phyloP scores from a whole-genome alignment of 148 eudicot genomes.

The Gaultheria prostrata region DNA sequence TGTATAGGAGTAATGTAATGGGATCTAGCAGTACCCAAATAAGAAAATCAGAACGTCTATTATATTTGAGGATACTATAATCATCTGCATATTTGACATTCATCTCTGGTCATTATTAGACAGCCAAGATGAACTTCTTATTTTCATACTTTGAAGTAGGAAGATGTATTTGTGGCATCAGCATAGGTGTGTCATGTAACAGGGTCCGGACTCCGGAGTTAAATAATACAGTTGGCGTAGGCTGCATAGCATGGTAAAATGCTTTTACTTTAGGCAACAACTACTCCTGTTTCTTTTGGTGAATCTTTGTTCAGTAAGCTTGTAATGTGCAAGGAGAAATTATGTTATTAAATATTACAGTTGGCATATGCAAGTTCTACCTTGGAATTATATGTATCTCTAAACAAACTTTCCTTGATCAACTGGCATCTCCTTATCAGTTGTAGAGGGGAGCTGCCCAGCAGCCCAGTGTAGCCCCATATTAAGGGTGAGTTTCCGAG shows the following conservation, averaged over 20 bases:
- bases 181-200: background rate
- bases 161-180: background rate
- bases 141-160: background rate
- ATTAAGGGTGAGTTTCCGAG: too few species aligned
- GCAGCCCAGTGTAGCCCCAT: background rate
- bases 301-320: background rate
- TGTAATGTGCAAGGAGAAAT: background rate
- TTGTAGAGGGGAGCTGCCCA: background rate
- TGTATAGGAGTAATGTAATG: background rate
- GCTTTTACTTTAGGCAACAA: constrained; percentile 1
- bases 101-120: background rate
- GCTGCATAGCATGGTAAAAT: background rate
- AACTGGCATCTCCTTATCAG: background rate
- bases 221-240: background rate
- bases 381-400: background rate
- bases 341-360: background rate
- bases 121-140: background rate
- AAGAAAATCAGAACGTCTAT: background rate
- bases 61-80: background rate
- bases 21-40: background rate
- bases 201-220: background rate
- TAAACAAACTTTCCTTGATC: background rate
- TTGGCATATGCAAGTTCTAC: constrained; percentile 1
- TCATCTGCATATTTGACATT: background rate
- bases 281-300: background rate